Conservation (phyloP, 1,284 basidiomycete species). For the Athelia psychrophila region DNA sequence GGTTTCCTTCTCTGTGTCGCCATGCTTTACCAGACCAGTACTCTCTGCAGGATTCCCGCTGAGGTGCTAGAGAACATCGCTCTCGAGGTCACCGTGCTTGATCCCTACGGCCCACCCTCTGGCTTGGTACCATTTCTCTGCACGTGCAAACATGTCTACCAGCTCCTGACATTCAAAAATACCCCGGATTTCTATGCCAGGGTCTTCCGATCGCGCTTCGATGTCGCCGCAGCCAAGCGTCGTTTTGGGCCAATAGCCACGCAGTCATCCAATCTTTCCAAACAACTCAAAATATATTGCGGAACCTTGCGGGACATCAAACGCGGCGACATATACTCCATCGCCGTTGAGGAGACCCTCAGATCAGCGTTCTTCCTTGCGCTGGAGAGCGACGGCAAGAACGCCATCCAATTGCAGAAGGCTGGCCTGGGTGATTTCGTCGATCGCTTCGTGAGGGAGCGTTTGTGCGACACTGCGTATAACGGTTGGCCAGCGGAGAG, state of each 20-base stretch:
- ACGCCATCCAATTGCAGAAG: slow-evolving; percentile 55
- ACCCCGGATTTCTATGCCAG: slow-evolving; percentile 52
- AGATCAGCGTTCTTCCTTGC: slow-evolving; percentile 64
- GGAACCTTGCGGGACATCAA: slow-evolving; percentile 37
- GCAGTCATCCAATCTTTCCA: slow-evolving; percentile 31
- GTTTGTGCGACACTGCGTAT: slow-evolving; percentile 52
- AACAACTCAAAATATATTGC: slow-evolving; percentile 47
- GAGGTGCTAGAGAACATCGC: slow-evolving; percentile 61
- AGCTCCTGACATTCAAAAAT: slow-evolving; percentile 29
- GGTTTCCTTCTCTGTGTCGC: too few species aligned
- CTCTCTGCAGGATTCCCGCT: slow-evolving; percentile 42
- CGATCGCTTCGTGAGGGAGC: slow-evolving; percentile 39
- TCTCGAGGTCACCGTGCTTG: slow-evolving; percentile 38
- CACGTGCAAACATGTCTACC: slow-evolving; percentile 42
- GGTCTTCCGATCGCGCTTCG: slow-evolving; percentile 64
- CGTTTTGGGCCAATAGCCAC: slow-evolving; percentile 41
- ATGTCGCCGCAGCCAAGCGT: slow-evolving; percentile 45
- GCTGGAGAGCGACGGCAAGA: slow-evolving; percentile 76
- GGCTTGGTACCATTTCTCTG: slow-evolving; percentile 47
- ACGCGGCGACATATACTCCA: slow-evolving; percentile 11
- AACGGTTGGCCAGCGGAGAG: slow-evolving; percentile 60
- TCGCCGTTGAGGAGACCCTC: slow-evolving; percentile 23
- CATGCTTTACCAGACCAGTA: too few species aligned
- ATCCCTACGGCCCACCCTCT: slow-evolving; percentile 38
- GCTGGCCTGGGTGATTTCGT: slow-evolving; percentile 47